Base-by-base conservation (phyloP, 2,329 filamentous ascomycete genomes). In the Alternaria infectoria region DNA sequence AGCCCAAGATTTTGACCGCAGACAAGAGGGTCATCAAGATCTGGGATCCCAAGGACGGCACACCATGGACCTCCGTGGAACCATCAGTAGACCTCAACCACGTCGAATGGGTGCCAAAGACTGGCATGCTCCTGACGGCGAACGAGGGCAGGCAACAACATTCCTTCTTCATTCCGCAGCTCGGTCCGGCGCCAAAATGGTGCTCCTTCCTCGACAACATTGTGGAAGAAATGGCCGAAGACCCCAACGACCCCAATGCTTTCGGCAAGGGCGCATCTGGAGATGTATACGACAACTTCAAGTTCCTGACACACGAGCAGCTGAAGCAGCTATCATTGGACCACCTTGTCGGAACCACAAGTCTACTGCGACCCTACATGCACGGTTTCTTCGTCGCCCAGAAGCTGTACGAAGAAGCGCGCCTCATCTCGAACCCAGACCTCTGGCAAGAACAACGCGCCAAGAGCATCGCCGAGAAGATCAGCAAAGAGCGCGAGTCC, bases 11-110 rank as follows among this genome's bases (percentile, higher is more conserved):
- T 23, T 84, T 98, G 65, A 96, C 94, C 2, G 89, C 93, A 8
- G 96, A 99, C 81, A 97, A 97, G 82, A 89, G 93, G 67, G 97
- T 97, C 70, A 96, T 99, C 83, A 99, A 99, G 82, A 89, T 99
- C 49, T 99, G 95, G 93, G 93, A 97, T 73, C 89, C 92, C 64
- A 83, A 86, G 32, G 90, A 90, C 61, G 96, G 96, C 59, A 89
- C 89, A 21, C 92, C 95, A 5, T 99, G 96, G 95, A 97, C 96
- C 0, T 96, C 93, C 1, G 92, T 98, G 47, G 96, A 99, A 75
- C 96, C 96, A 3, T 88, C 93, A 8, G 96, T 98, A 7, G 96
- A 99, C 77, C 88, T 99, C 72, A 97, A 98, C 80, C 91, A 93
- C 65, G 93, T 99, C 7, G 93, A 93, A 54, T 97, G 94, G 90